Conservation (phyloP, 192 early-diverging fungal genomes). For the Linnemannia schmuckeri region DNA sequence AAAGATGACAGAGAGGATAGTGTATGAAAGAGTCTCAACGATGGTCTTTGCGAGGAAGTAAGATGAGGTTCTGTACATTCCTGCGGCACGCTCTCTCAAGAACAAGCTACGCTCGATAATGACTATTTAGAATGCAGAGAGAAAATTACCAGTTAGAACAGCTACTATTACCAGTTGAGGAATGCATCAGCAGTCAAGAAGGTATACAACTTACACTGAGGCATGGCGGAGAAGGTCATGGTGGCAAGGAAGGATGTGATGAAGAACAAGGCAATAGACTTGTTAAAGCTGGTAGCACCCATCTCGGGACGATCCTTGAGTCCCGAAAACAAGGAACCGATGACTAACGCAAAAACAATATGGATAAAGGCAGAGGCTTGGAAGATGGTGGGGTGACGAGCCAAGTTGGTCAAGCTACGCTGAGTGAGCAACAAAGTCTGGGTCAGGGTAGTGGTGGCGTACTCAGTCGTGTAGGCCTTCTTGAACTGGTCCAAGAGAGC, state of each 20-base stretch:
- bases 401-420: slow-evolving; percentile 75
- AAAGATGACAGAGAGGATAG: slow-evolving; percentile 84
- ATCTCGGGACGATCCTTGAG: slow-evolving; percentile 40
- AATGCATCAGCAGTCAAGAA: slow-evolving; percentile 69
- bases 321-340: slow-evolving; percentile 54
- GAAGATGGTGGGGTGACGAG: slow-evolving; percentile 73
- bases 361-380: slow-evolving; percentile 68
- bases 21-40: slow-evolving; percentile 42
- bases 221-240: slow-evolving; percentile 75
- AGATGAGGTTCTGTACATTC: slow-evolving; percentile 77
- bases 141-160: slow-evolving; percentile 62
- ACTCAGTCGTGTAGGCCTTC: slow-evolving; percentile 42
- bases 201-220: slow-evolving; percentile 66
- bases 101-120: slow-evolving; percentile 78
- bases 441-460: slow-evolving; percentile 53
- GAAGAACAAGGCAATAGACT: slow-evolving; percentile 53
- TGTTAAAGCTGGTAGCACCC: slow-evolving; percentile 61
- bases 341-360: slow-evolving; percentile 62
- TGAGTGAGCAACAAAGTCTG: slow-evolving; percentile 71
- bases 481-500: slow-evolving; percentile 35
- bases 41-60: slow-evolving; percentile 79
- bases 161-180: slow-evolving; percentile 71
- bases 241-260: slow-evolving; percentile 59
- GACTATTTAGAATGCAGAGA: slow-evolving; percentile 52
- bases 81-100: slow-evolving; percentile 79